Base-by-base conservation (phyloP, 2,329 filamentous ascomycete genomes). In the Hypoxylon sp. region DNA sequence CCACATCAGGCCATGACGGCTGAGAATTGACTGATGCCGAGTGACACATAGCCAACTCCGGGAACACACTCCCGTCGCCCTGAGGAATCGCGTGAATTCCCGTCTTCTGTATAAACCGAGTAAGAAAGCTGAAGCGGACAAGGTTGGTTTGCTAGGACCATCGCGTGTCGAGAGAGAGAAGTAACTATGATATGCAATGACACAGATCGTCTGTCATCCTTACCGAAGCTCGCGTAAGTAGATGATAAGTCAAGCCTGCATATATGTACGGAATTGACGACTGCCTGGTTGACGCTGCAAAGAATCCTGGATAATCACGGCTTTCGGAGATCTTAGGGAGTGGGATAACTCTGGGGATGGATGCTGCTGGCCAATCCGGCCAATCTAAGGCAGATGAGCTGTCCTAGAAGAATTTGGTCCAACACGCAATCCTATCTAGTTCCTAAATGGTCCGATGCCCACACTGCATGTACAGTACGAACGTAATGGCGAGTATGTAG, bases 1-100 rank as follows among this genome's bases (percentile, higher is more conserved):
- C 74, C 72, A 76, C 73, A 75, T 76, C 73, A 76, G 74, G 64
- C 74, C 75, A 76, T 60, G 65, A 63, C 67, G 65, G 55, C 44
- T 14, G 56, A 68, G 56, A 60, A 50, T 51, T 67, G 53, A 59
- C 57, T 62, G 57, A 60, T 51, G 44, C 35, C 60, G 56, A 59
- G 22, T 39, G 39, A 50, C 56, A 53, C 46, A n/a, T 52, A 58
- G 42, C 48, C 19, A 63, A 50, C 44, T 26, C 59, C 65, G 62
- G 53, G 39, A 37, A 58, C 64, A 35, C 19, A 47, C 42, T 62
- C 57, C 53, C 29, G 54, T 24, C 37, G 24, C 17, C 57, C 17
- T 51, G 50, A 59, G 44, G 17, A 56, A 55, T 48, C 29, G 46
- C 47, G 47, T 63, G 24, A 54, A 42, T 24, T 39, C 44, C 35